A percentile compares a stretch with the other conserved stretches of the same genome.
Evolutionary conservation across 1,139 yeast species (phyloP).

Genomic region (Geotrichum bryndzae): DNA sequence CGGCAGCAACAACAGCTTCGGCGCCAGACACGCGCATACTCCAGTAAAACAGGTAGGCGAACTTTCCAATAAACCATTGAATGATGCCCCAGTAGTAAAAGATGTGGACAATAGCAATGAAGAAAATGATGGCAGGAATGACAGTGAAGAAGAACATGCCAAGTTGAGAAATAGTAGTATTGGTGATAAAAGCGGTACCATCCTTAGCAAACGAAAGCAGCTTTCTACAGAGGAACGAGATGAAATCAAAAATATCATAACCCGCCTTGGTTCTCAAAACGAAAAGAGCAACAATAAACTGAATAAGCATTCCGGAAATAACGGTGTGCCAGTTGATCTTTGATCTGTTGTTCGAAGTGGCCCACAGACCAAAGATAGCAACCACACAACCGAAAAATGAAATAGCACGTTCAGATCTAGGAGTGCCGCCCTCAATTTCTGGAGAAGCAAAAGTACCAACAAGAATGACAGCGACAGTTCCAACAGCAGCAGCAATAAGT

Average conservation of each 20-base stretch:
- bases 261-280: slow-evolving; percentile 58
- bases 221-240: slow-evolving; percentile 54
- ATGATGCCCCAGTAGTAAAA: slow-evolving; percentile 56
- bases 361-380: slow-evolving; percentile 43
- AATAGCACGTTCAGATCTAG: slow-evolving; percentile 50
- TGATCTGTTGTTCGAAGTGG: slow-evolving; percentile 45
- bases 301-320: slow-evolving; percentile 57
- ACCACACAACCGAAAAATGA: slow-evolving; percentile 57
- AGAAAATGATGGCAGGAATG: slow-evolving; percentile 58
- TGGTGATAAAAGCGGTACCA: slow-evolving; percentile 59
- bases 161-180: background rate
- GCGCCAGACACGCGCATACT: slow-evolving; percentile 58
- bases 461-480: slow-evolving; percentile 43
- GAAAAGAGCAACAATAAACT: slow-evolving; percentile 55
- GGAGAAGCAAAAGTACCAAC: slow-evolving; percentile 49
- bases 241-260: slow-evolving; percentile 58
- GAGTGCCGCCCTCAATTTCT: slow-evolving; percentile 9
- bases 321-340: slow-evolving; percentile 57
- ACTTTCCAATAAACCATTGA: slow-evolving; percentile 58
- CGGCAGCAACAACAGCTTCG: slow-evolving; percentile 64
- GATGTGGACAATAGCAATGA: slow-evolving; percentile 58
- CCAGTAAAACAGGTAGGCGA: slow-evolving; percentile 59
- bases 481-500: slow-evolving; percentile 40
- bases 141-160: slow-evolving; percentile 50
- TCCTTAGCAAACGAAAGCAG: slow-evolving; percentile 56